Percentiles rank a stretch among this genome's conserved stretches.
Evolutionary conservation across 768 basidiomycete genomes (phyloP).

Genomic region (Plicaturopsis crispa): DNA sequence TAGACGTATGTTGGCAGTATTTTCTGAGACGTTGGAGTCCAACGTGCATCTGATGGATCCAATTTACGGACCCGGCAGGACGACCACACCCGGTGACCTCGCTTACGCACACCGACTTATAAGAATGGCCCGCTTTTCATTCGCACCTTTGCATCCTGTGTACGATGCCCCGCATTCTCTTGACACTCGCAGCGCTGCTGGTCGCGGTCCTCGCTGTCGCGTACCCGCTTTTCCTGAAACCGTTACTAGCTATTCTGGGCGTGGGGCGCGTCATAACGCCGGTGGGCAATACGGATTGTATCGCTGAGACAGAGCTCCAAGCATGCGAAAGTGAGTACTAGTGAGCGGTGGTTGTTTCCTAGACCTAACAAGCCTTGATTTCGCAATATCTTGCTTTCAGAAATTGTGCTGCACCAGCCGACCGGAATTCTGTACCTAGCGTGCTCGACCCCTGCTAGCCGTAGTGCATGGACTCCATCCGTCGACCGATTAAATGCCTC

Average conservation of each 20-base stretch:
- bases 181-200: slow-evolving; percentile 25
- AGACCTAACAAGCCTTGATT: too few relatives aligned
- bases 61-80: too few relatives aligned
- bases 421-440: slow-evolving; percentile 55
- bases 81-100: too few relatives aligned
- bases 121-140: too few relatives aligned
- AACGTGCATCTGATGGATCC: too few relatives aligned
- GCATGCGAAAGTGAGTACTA: slow-evolving; percentile 58
- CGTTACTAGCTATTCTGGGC: slow-evolving; percentile 34
- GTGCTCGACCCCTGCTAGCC: slow-evolving; percentile 44
- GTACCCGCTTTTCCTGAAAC: slow-evolving; percentile 42
- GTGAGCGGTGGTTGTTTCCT: neutral
- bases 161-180: slow-evolving; percentile 11
- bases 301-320: slow-evolving; percentile 39
- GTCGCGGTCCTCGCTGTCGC: slow-evolving; percentile 33
- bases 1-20: too few relatives aligned
- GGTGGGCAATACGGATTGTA: slow-evolving; percentile 43
- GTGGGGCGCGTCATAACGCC: slow-evolving; percentile 35
- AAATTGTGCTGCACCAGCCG: slow-evolving; percentile 50
- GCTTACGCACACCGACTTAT: too few relatives aligned
- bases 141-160: too few relatives aligned
- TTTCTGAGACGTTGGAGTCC: too few relatives aligned
- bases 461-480: slow-evolving; percentile 47
- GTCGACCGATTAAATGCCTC: slow-evolving; percentile 23
- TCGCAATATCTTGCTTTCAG: slow-evolving; percentile 27